Conservation (phyloP, 805 yeast genomes). For the Pichia membranifaciens region DNA sequence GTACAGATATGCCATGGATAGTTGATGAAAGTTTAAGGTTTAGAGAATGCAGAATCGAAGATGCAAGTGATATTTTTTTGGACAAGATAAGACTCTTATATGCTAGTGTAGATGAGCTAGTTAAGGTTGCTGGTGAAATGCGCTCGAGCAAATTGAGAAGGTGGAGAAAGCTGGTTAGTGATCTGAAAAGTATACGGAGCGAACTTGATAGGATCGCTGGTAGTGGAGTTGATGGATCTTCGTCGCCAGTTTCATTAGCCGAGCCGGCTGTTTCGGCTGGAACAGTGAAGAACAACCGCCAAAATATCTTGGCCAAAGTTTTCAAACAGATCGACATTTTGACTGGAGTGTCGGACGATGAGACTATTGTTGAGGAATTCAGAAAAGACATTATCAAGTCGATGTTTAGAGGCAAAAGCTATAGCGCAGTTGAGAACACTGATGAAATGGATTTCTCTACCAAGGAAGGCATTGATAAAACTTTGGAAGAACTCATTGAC, state of each 20-base stretch:
- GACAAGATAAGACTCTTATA: slow-evolving; percentile 7
- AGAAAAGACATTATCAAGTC: slow-evolving; percentile 5
- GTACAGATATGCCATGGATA: slow-evolving; percentile 12
- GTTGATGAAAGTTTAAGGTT: not conserved
- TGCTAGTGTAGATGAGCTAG: slow-evolving; percentile 23
- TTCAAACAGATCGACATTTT: slow-evolving; percentile 11
- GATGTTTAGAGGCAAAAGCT: not conserved
- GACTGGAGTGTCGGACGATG: slow-evolving; percentile 1
- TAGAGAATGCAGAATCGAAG: slow-evolving; percentile 8
- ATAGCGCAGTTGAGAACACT: too few relatives aligned
- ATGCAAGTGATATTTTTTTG: slow-evolving; percentile 10
- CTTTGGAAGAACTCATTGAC: slow-evolving; percentile 3
- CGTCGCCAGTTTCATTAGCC: not conserved
- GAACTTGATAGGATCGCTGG: slow-evolving; percentile 17
- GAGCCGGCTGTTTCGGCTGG: not conserved
- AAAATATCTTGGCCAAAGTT: slow-evolving; percentile 1
- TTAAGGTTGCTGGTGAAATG: slow-evolving; percentile 28
- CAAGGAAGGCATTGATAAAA: not conserved
- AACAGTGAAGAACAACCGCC: not conserved
- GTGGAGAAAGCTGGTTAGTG: slow-evolving; percentile 44
- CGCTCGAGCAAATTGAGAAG: slow-evolving; percentile 30
- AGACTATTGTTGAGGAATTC: not conserved
- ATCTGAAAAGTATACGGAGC: slow-evolving; percentile 32
- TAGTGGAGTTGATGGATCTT: slow-evolving; percentile 10
- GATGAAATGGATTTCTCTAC: not conserved